Evolutionary conservation across 2,329 filamentous ascomycete species (phyloP).

Genomic region (Diaporthe caulivora): DNA sequence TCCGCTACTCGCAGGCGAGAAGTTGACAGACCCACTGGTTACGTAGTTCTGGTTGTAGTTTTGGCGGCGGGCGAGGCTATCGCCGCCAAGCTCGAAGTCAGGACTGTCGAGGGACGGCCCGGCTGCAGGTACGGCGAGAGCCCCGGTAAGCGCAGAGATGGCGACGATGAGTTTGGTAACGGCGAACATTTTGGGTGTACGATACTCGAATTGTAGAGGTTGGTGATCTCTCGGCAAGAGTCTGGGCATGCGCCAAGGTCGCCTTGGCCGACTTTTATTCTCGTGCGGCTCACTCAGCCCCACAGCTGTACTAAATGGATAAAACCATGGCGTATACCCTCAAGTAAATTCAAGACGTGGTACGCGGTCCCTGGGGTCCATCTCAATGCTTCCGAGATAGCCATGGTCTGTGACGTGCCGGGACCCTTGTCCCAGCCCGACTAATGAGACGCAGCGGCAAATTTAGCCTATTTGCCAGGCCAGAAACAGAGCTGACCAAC

Average conservation of each 20-base stretch:
- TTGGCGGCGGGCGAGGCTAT: conserved; percentile 46
- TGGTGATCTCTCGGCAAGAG: conserved; percentile 14
- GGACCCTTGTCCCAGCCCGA: conserved; percentile 2
- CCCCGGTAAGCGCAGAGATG: conserved; percentile 43
- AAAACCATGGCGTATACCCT: conserved; percentile 5
- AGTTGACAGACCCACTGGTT: conserved; percentile 51
- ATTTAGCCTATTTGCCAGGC: background rate
- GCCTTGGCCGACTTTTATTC: conserved; percentile 29
- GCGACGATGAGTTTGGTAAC: conserved; percentile 43
- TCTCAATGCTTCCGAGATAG: background rate
- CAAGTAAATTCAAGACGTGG: conserved; percentile 5
- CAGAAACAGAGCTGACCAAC: background rate
- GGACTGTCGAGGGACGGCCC: conserved; percentile 41
- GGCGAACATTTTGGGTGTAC: conserved; percentile 43
- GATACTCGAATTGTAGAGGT: background rate
- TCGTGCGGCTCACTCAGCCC: conserved; percentile 18
- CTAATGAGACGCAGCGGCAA: background rate
- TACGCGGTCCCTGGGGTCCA: background rate
- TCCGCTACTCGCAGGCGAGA: conserved; percentile 44
- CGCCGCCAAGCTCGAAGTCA: conserved; percentile 45
- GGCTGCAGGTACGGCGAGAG: conserved; percentile 43
- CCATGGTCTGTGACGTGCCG: background rate
- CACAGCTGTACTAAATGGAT: conserved; percentile 17
- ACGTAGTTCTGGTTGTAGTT: conserved; percentile 59
- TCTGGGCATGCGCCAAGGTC: conserved; percentile 1